A percentile compares a stretch with the other conserved stretches of the same genome.
These are phyloP conservation scores for Sphagnum fallax DNA, from an alignment of 228 moss, liverwort and hornwort species.

Conservation along the genomic window DNA sequence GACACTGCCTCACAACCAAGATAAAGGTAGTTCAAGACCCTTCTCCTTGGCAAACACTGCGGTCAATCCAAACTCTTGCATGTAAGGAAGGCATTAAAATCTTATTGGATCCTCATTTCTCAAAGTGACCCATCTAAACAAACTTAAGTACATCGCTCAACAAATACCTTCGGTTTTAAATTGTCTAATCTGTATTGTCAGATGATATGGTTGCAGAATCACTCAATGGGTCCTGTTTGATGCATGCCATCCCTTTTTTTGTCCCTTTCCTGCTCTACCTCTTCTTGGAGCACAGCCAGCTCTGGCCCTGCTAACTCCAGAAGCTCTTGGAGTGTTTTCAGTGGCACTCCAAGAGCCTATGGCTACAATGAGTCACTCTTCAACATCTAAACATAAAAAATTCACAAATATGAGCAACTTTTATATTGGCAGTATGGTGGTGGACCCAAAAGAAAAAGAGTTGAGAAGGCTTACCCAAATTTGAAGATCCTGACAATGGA, in stretches of 20 bases:
- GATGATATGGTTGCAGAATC: slow-evolving; percentile 15
- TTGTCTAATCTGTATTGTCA: slow-evolving; percentile 26
- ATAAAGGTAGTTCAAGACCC: too few relatives aligned
- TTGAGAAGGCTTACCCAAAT: slow-evolving; percentile 44
- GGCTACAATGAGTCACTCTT: slow-evolving; percentile 58
- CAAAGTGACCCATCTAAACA: too few relatives aligned
- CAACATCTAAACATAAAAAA: slow-evolving; percentile 29
- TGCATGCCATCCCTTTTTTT: slow-evolving; percentile 11
- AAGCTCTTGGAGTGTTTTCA: slow-evolving; percentile 40
- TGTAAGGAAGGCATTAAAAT: too few relatives aligned
- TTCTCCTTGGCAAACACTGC: too few relatives aligned
- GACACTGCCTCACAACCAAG: too few relatives aligned
- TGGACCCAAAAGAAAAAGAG: too few relatives aligned
- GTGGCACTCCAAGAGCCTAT: slow-evolving; percentile 36
- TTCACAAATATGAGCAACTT: too few relatives aligned
- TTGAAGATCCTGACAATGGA: slow-evolving; percentile 82
- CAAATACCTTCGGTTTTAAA: too few relatives aligned
- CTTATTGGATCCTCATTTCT: too few relatives aligned
- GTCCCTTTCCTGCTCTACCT: not conserved
- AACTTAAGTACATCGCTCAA: too few relatives aligned
- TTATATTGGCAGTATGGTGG: too few relatives aligned
- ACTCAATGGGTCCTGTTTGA: slow-evolving; percentile 7
- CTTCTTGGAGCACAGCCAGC: not conserved
- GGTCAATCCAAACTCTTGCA: too few relatives aligned
- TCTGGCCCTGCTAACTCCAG: slow-evolving; percentile 50